phyloP scores from a whole-genome alignment of 2,329 filamentous ascomycete species.

The Knufia fluminis region DNA sequence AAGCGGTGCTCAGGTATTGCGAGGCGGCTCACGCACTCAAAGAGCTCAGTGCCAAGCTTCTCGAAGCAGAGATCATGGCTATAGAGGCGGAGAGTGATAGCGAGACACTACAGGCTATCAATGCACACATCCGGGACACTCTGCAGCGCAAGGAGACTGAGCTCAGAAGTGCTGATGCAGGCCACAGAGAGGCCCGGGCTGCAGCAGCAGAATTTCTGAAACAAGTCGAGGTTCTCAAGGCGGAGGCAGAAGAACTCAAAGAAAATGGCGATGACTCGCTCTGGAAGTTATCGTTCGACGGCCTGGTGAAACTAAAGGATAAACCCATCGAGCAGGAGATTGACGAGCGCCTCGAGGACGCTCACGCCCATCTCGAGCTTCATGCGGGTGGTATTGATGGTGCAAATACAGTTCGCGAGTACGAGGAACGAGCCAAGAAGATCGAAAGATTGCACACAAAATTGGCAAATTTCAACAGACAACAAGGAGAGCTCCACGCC shows the following conservation, averaged over 20 bases:
- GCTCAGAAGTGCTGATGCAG: constrained; percentile 27
- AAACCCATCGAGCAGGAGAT: constrained; percentile 53
- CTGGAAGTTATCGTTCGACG: constrained; percentile 9
- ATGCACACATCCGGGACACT: constrained; percentile 47
- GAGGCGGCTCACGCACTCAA: constrained; percentile 55
- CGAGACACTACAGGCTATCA: constrained; percentile 57
- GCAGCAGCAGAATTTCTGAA: constrained; percentile 13
- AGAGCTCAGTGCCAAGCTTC: constrained; percentile 50
- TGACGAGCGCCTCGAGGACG: constrained; percentile 62
- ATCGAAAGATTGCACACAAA: constrained; percentile 52
- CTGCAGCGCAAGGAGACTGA: constrained; percentile 35
- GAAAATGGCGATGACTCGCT: constrained; percentile 15
- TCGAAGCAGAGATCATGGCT: constrained; percentile 60
- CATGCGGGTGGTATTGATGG: constrained; percentile 56
- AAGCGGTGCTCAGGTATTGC: constrained; percentile 47
- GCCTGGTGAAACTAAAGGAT: constrained; percentile 34
- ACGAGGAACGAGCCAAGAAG: constrained; percentile 57
- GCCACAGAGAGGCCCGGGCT: constrained; percentile 15
- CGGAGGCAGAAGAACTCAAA: constrained; percentile 25
- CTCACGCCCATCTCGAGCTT: constrained; percentile 66
- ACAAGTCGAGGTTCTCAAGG: constrained; percentile 20
- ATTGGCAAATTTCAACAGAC: constrained; percentile 15
- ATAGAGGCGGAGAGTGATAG: constrained; percentile 80
- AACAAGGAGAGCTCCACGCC: constrained; percentile 46
- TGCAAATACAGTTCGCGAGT: constrained; percentile 65